Evolutionary conservation across 73 alveolate species (phyloP).

Genomic region (Durusdinium trenchii): DNA sequence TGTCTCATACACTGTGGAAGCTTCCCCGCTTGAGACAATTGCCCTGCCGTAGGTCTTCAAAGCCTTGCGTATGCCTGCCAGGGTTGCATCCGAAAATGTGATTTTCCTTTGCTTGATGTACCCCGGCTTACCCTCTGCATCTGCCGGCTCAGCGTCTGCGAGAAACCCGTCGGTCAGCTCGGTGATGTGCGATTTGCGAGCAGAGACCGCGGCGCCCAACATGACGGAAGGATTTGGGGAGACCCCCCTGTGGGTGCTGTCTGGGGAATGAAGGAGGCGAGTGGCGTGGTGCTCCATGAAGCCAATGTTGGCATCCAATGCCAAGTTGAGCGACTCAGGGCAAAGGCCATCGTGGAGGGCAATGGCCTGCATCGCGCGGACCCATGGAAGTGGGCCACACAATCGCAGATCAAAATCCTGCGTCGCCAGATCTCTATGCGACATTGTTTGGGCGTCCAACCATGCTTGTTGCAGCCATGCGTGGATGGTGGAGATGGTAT

Average conservation of each 20-base stretch:
- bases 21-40: not conserved
- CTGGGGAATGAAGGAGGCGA: not conserved
- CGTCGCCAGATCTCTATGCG: not conserved
- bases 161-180: not conserved
- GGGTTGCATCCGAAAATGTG: not conserved
- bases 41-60: not conserved
- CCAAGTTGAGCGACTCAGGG: not conserved
- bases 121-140: not conserved
- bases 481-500: not conserved
- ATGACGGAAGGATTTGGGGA: not conserved
- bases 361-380: not conserved
- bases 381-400: not conserved
- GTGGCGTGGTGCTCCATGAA: not conserved
- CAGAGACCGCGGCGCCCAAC: conserved; percentile 19
- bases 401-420: not conserved
- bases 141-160: not conserved
- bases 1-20: not conserved
- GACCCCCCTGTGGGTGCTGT: conserved; percentile 21
- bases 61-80: conserved; percentile 32
- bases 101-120: not conserved
- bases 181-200: not conserved
- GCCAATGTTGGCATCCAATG: not conserved
- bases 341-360: conserved; percentile 10
- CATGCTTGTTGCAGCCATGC: not conserved
- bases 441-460: not conserved